Evolutionary conservation across 306 rosid species (phyloP).

Genomic region (Pterocarpus santalinus): DNA sequence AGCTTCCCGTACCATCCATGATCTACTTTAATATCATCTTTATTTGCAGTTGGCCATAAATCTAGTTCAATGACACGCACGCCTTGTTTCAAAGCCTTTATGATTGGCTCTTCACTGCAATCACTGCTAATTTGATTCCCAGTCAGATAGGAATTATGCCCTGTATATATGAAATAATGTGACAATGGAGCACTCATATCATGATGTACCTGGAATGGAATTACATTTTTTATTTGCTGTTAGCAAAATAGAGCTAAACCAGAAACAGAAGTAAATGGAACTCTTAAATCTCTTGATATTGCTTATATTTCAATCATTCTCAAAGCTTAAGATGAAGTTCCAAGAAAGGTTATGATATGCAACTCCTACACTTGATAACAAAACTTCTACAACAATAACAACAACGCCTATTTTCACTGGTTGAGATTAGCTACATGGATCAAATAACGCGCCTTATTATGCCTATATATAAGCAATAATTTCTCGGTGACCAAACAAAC

Average conservation of each 20-base stretch:
- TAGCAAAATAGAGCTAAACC: constrained; percentile 23
- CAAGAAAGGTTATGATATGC: not conserved
- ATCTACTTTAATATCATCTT: constrained; percentile 77
- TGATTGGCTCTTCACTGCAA: constrained; percentile 86
- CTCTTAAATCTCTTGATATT: not conserved
- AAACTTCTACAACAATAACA: not conserved
- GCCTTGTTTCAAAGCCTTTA: constrained; percentile 74
- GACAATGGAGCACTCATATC: constrained; percentile 92
- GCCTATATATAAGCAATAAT: no score
- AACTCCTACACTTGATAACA: not conserved
- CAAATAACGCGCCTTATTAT: not conserved
- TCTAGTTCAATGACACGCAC: constrained; percentile 89
- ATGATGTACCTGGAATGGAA: constrained; percentile 77
- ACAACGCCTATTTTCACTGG: no score
- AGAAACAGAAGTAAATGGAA: constrained; percentile 6
- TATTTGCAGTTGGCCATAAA: constrained; percentile 86
- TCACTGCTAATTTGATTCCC: constrained; percentile 96
- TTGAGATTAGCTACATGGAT: not conserved
- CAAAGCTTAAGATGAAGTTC: not conserved
- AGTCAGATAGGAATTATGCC: constrained; percentile 91
- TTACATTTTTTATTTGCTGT: constrained; percentile 18
- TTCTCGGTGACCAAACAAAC: constrained; percentile 1
- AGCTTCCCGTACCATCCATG: constrained; percentile 82
- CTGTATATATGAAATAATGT: constrained; percentile 94
- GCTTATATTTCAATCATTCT: not conserved